Evolutionary conservation across 495 filamentous ascomycete genomes (phyloP).

Genomic region (Hypomontagnella submonticulosa): DNA sequence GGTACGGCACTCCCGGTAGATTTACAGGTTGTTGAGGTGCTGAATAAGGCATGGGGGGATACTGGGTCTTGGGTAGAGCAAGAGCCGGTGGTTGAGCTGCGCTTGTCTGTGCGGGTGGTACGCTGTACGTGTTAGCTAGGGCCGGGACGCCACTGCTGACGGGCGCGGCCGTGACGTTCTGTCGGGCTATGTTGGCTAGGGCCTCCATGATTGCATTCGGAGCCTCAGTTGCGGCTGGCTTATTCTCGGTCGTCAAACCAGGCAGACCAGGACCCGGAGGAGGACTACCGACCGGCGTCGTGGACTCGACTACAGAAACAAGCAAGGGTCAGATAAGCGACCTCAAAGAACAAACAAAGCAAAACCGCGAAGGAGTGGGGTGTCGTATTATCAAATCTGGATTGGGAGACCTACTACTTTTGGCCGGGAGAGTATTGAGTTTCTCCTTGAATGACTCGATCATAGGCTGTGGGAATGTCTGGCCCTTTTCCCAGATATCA

Average conservation of each 20-base stretch:
- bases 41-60: conserved; percentile 43
- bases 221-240: conserved; percentile 39
- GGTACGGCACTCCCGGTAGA: conserved; percentile 64
- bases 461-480: conserved; percentile 87
- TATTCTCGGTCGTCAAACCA: conserved; percentile 42
- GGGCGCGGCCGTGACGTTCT: conserved; percentile 73
- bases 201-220: conserved; percentile 83
- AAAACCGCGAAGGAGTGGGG: conserved; percentile 22
- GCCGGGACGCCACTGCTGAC: conserved; percentile 62
- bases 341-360: conserved; percentile 20
- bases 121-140: conserved; percentile 63
- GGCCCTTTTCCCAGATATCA: conserved; percentile 97
- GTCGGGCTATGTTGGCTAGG: conserved; percentile 85
- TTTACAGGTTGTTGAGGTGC: conserved; percentile 67
- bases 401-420: conserved; percentile 74
- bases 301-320: conserved; percentile 70
- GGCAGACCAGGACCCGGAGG: conserved; percentile 65
- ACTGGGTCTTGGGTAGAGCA: conserved; percentile 35
- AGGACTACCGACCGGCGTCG: conserved; percentile 83
- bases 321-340: conserved; percentile 48
- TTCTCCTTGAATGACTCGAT: conserved; percentile 88
- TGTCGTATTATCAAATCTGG: conserved; percentile 21
- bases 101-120: conserved; percentile 62
- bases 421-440: conserved; percentile 68
- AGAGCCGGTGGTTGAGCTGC: conserved; percentile 44